These are phyloP conservation scores for Simplicillium sp. DNA, from an alignment of 2,329 filamentous ascomycete species.

Conservation along the genomic window DNA sequence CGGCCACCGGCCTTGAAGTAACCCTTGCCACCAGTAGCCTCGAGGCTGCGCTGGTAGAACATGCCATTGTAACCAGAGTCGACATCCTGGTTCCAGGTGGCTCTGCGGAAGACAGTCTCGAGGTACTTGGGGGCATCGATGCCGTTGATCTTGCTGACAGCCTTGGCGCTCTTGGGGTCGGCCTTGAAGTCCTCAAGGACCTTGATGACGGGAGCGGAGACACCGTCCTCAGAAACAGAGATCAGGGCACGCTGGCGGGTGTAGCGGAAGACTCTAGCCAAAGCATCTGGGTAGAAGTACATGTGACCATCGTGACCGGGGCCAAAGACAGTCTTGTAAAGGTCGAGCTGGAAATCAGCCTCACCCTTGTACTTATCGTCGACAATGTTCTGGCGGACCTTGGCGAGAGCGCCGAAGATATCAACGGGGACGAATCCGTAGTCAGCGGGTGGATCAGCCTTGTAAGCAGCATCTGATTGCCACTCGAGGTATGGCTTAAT, in stretches of 20 bases:
- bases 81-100: constrained; percentile 9
- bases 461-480: constrained; percentile 24
- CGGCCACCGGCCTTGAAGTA: neutral
- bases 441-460: neutral
- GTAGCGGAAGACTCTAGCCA: constrained; percentile 26
- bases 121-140: constrained; percentile 6
- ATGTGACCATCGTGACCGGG: constrained; percentile 32
- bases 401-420: constrained; percentile 22
- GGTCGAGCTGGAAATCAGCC: constrained; percentile 28
- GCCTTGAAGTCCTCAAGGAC: constrained; percentile 29
- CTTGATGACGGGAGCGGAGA: constrained; percentile 33
- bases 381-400: constrained; percentile 19
- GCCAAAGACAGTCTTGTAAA: constrained; percentile 26
- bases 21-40: neutral
- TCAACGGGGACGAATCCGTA: constrained; percentile 20
- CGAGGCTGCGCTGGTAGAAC: constrained; percentile 3
- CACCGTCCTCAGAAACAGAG: constrained; percentile 20
- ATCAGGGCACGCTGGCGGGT: constrained; percentile 26
- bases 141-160: constrained; percentile 10
- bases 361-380: constrained; percentile 26
- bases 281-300: constrained; percentile 27
- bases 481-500: constrained; percentile 30
- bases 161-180: constrained; percentile 12
- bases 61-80: constrained; percentile 12
- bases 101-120: constrained; percentile 3